Evolutionary conservation across 306 rosid genomes (phyloP).

Genomic region (Medicago arabica): DNA sequence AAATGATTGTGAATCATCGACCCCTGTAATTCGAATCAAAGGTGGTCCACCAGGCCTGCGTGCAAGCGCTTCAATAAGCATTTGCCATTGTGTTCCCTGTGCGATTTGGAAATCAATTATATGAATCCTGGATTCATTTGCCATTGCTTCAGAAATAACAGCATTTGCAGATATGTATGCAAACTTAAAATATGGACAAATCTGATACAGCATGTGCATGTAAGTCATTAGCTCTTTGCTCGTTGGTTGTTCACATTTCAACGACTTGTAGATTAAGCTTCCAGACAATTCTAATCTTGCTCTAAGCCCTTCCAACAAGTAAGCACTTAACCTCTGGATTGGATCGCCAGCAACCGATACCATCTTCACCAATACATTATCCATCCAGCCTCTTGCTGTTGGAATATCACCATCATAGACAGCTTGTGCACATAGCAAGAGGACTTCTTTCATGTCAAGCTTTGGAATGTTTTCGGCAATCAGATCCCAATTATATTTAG

Average conservation of each 20-base stretch:
- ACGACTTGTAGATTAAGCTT: conserved; percentile 69
- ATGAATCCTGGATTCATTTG: conserved; percentile 71
- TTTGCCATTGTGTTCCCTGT: conserved; percentile 80
- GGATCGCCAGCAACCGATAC: conserved; percentile 88
- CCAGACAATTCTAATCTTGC: conserved; percentile 88
- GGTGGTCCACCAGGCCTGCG: conserved; percentile 73
- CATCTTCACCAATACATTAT: conserved; percentile 66
- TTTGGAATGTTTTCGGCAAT: conserved; percentile 47
- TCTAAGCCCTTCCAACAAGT: conserved; percentile 88
- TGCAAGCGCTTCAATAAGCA: conserved; percentile 68
- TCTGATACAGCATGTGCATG: conserved; percentile 71
- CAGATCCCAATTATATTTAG: conserved; percentile 51
- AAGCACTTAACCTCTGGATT: conserved; percentile 81
- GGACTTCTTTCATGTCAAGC: conserved; percentile 56
- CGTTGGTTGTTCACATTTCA: conserved; percentile 84
- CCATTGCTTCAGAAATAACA: conserved; percentile 68
- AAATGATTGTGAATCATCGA: conserved; percentile 79
- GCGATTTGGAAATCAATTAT: conserved; percentile 93
- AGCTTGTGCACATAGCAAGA: conserved; percentile 63
- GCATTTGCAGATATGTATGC: conserved; percentile 76
- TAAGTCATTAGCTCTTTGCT: conserved; percentile 76
- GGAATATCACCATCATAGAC: conserved; percentile 56
- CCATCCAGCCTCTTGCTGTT: conserved; percentile 60
- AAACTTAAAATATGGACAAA: conserved; percentile 83
- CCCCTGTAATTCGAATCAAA: conserved; percentile 67